Conservation (phyloP, 306 rosid species). For the Lathyrus aphaca region DNA sequence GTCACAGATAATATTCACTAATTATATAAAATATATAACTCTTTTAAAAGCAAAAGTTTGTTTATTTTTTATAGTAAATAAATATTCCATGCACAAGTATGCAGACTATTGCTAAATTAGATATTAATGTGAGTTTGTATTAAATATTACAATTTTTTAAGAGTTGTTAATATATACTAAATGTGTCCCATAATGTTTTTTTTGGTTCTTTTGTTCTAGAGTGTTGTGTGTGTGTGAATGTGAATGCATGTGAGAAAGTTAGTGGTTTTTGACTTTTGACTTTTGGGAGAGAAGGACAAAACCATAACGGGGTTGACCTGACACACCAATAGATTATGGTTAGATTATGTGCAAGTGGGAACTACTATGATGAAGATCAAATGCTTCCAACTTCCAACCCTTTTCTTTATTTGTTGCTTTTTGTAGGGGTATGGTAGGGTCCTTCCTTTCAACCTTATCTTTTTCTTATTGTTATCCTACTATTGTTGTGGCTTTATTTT, state of each 20-base stretch:
- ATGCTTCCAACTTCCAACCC: background rate
- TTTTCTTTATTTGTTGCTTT: background rate
- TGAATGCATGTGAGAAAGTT: slow-evolving; percentile 43
- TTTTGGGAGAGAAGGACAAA: slow-evolving; percentile 37
- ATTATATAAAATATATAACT: too few relatives aligned
- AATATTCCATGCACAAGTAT: too few relatives aligned
- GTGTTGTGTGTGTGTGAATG: slow-evolving; percentile 45
- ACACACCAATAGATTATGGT: slow-evolving; percentile 1
- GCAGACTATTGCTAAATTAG: too few relatives aligned
- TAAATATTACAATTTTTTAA: too few relatives aligned
- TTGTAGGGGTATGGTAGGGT: background rate
- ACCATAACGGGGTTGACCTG: slow-evolving; percentile 52
- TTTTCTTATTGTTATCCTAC: background rate
- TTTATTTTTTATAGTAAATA: too few relatives aligned
- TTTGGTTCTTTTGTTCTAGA: background rate
- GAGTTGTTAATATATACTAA: too few relatives aligned
- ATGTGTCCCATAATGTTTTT: background rate
- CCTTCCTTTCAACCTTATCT: slow-evolving; percentile 4
- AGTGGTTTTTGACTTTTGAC: slow-evolving; percentile 39
- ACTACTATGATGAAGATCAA: background rate
- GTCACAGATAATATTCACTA: too few relatives aligned
- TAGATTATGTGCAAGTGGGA: slow-evolving; percentile 48
- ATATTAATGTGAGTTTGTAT: too few relatives aligned
- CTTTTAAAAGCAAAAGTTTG: too few relatives aligned
- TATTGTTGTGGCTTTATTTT: background rate